Percentiles rank a stretch among this genome's conserved stretches.
Conservation (phyloP, 163 green algal species). For the Chlamydomonas reinhardtii region DNA sequence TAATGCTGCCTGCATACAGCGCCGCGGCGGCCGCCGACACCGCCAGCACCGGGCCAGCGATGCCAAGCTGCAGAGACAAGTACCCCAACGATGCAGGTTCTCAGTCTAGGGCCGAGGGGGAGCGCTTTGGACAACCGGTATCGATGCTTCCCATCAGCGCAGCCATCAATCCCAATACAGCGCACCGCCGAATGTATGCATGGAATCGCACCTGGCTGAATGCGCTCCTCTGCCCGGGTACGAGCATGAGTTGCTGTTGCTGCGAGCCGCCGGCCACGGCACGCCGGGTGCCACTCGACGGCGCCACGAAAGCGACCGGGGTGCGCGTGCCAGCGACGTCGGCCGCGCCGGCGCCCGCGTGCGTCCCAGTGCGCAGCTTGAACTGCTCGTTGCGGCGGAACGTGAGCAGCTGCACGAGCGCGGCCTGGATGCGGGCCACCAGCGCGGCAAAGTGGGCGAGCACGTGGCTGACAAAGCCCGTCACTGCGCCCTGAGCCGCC, state of each 20-base stretch:
- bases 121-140: too few species aligned
- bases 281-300: background rate
- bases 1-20: background rate
- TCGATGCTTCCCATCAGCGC: too few species aligned
- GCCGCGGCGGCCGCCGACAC: conserved; percentile 5
- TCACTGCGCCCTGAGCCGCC: background rate
- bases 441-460: background rate
- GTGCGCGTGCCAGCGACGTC: too few species aligned
- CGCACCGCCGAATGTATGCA: background rate
- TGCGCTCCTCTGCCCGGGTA: background rate
- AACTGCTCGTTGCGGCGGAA: background rate
- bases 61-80: background rate
- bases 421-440: background rate
- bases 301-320: background rate
- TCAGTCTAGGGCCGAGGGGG: too few species aligned
- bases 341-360: background rate
- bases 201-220: too few species aligned
- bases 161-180: too few species aligned
- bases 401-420: background rate
- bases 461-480: background rate
- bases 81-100: background rate
- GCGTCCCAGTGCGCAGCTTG: background rate
- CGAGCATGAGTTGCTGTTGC: background rate
- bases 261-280: too few species aligned
- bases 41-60: background rate